These are phyloP conservation scores for Pharnaceum exiguum DNA, from an alignment of 148 eudicot genomes.

Conservation along the genomic window DNA sequence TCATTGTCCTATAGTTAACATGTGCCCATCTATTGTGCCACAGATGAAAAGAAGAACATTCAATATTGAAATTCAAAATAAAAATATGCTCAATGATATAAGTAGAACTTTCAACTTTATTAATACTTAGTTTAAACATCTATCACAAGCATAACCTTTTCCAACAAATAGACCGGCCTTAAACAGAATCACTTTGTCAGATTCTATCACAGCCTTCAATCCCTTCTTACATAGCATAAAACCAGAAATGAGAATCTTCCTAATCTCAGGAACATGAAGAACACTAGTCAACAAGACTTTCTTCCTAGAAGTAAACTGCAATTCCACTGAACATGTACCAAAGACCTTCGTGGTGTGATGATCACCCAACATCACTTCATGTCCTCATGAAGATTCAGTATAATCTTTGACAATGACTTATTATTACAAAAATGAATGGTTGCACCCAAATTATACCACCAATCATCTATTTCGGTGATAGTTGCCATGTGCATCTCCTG, in stretches of 20 bases:
- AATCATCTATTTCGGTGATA: background rate
- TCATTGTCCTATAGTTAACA: background rate
- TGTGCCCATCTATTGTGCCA: background rate
- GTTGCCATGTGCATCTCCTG: background rate
- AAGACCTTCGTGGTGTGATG: background rate
- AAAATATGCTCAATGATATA: no score
- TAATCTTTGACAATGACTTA: background rate
- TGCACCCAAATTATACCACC: background rate
- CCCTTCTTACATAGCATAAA: constrained; percentile 2
- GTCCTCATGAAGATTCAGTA: background rate
- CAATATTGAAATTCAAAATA: no score
- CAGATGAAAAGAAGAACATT: no score
- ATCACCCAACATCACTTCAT: background rate
- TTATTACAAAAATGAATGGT: background rate
- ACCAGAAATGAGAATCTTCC: constrained; percentile 7
- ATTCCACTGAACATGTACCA: background rate
- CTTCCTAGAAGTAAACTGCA: background rate
- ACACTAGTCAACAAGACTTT: background rate
- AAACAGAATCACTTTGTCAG: background rate
- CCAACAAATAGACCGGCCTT: background rate
- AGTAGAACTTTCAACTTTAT: no score
- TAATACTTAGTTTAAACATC: no score
- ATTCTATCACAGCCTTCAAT: constrained; percentile 3
- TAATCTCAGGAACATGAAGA: constrained; percentile 6
- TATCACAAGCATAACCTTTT: background rate